Conservation (phyloP, 129 eudicot species). For the Lonicera japonica region DNA sequence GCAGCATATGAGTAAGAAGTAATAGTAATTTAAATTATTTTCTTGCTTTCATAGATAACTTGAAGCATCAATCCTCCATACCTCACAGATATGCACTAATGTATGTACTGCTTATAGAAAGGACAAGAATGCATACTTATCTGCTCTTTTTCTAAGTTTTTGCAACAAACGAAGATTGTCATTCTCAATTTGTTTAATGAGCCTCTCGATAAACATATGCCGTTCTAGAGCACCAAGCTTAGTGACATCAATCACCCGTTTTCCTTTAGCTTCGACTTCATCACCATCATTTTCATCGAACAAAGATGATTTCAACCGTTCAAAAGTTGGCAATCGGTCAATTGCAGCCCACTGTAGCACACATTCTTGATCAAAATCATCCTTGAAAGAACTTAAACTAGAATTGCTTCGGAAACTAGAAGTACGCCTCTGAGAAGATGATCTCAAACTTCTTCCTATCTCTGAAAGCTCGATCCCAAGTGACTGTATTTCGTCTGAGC, state of each 20-base stretch:
- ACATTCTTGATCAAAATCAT: conserved; percentile 19
- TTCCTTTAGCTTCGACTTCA: conserved; percentile 12
- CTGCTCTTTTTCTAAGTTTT: conserved; percentile 50
- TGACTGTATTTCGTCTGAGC: conserved; percentile 34
- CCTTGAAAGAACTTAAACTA: conserved; percentile 5
- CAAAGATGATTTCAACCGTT: conserved; percentile 30
- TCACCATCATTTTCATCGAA: conserved; percentile 26
- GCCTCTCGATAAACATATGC: conserved; percentile 43
- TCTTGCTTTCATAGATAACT: too few species aligned
- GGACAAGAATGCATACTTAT: conserved; percentile 27
- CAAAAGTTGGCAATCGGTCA: conserved; percentile 35
- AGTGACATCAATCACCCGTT: conserved; percentile 39
- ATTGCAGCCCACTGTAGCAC: conserved; percentile 32
- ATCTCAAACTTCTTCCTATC: conserved; percentile 37
- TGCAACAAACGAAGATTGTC: conserved; percentile 56
- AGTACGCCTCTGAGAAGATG: conserved; percentile 18
- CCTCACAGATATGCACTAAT: too few species aligned
- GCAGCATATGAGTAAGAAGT: too few species aligned
- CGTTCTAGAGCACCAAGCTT: conserved; percentile 47
- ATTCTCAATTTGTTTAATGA: conserved; percentile 53
- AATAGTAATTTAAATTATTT: too few species aligned
- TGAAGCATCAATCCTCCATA: too few species aligned
- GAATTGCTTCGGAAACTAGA: conserved; percentile 24
- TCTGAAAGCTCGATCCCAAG: conserved; percentile 36
- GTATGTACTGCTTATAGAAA: too few species aligned